Percentiles rank a stretch among this genome's conserved stretches.
These are phyloP conservation scores for Hypericum androsaemum DNA, from an alignment of 345 rosid species.

Conservation along the genomic window DNA sequence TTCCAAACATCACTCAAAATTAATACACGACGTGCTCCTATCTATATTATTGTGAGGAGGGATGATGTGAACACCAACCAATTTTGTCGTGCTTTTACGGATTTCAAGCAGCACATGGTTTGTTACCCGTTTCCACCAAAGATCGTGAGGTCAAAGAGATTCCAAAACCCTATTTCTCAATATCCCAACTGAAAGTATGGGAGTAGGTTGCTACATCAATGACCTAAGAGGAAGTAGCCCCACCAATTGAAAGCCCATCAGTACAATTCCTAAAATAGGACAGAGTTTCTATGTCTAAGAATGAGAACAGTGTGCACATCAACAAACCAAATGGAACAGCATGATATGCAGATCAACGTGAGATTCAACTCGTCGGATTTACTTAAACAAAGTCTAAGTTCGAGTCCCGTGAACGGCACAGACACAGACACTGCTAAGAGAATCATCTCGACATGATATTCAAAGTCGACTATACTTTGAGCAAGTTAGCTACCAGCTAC, in stretches of 20 bases:
- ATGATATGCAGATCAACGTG: no score
- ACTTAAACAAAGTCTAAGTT: no score
- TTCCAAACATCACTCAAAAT: no score
- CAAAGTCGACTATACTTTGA: slow-evolving; percentile 6
- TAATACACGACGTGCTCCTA: neutral
- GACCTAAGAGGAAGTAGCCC: neutral
- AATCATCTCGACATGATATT: neutral
- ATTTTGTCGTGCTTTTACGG: slow-evolving; percentile 8
- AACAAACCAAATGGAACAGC: no score
- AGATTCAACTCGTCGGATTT: no score
- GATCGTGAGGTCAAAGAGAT: slow-evolving; percentile 12
- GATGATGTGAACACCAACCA: neutral
- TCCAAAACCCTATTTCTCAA: slow-evolving; percentile 26
- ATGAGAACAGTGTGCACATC: no score
- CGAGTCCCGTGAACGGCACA: no score
- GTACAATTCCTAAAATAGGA: neutral
- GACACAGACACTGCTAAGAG: no score
- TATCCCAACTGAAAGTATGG: slow-evolving; percentile 9
- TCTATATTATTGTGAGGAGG: neutral
- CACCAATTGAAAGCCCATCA: neutral
- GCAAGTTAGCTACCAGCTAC: slow-evolving; percentile 9
- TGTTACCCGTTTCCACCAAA: slow-evolving; percentile 14
- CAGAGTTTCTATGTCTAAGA: no score
- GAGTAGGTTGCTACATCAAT: neutral
- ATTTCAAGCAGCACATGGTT: slow-evolving; percentile 27